A percentile compares a stretch with the other conserved stretches of the same genome.
These are phyloP conservation scores for Mycena vitilis DNA, from an alignment of 768 basidiomycete species.

Conservation along the genomic window DNA sequence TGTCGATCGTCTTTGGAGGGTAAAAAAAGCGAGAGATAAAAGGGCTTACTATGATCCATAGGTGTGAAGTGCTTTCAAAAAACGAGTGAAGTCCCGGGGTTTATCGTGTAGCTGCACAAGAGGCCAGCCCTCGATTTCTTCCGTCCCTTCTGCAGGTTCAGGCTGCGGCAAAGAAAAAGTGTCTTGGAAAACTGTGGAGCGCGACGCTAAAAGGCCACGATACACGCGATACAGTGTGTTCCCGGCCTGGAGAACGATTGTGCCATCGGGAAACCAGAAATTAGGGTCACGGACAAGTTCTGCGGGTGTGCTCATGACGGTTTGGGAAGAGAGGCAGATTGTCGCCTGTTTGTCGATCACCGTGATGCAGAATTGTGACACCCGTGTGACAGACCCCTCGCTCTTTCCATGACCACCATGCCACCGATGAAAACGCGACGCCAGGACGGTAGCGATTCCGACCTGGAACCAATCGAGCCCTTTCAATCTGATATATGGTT, in stretches of 20 bases:
- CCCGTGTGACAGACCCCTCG: too few species aligned
- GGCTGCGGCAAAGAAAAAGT: slow-evolving; percentile 18
- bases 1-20: too few species aligned
- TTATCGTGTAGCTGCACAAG: slow-evolving; percentile 21
- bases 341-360: slow-evolving; percentile 1
- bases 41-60: slow-evolving; percentile 4
- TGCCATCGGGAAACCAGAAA: slow-evolving; percentile 24
- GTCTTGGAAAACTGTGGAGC: slow-evolving; percentile 13
- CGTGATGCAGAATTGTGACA: neutral
- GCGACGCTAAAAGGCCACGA: slow-evolving; percentile 9
- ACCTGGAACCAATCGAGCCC: too few species aligned
- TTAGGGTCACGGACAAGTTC: slow-evolving; percentile 11
- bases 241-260: slow-evolving; percentile 2
- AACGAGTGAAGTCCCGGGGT: neutral
- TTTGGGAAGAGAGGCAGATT: neutral
- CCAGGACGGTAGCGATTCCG: too few species aligned
- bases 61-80: slow-evolving; percentile 9
- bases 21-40: neutral
- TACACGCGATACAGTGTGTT: slow-evolving; percentile 14
- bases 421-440: too few species aligned
- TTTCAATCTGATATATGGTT: too few species aligned
- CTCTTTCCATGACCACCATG: too few species aligned
- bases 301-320: slow-evolving; percentile 6
- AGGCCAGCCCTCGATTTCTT: slow-evolving; percentile 19
- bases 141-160: neutral